Evolutionary conservation across 164 flowering plant species (phyloP), one percentile per base, ranked within the genome.

Genomic region (Paratinospora sagittata): DNA sequence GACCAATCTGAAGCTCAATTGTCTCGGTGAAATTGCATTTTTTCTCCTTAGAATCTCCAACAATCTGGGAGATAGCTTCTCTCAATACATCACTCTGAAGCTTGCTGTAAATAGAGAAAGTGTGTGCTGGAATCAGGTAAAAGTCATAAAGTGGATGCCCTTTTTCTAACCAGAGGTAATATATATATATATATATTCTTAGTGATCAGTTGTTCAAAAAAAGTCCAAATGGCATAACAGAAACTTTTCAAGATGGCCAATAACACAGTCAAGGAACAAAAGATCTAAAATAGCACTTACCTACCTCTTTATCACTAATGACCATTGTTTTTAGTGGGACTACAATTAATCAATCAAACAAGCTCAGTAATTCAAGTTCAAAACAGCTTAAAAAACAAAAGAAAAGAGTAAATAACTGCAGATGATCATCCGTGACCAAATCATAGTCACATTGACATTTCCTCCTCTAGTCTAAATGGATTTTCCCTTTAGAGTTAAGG

Each of bases 1-100:
- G 83, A 4, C 96, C 96, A 80, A 90, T 87, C 78, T 90, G 96
- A 21, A 90, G 91, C 73, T 90, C 96, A 71, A 88, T 78, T 2
- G 96, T 88, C 79, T 90, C 90, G 6, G 83, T 78, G 75, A 90
- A 90, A 17, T 88, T 88, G 0, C 90, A 76, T 4, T 81, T 78
- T 45, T 85, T 88, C 76, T 88, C 89, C 43, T 69, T 78, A 17
- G 85, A 73, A 12, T 81, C 87, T 21, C 63, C 45, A 14, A 8
- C 27, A 30, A 87, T 75, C 26, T 64, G 74, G 52, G 86, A 5
- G 73, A 90, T 87, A 4, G 89, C 89, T 73, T 90, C 95, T 72
- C 89, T 86, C 43, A 88, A 63, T 16, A 81, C 86, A 57, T 90
- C 95, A 80, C 88, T 85, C 81, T 80, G 85, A 61, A 90, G 86